Evolutionary conservation across 83 land plant species (phyloP).

Genomic region (Larix sibirica): DNA sequence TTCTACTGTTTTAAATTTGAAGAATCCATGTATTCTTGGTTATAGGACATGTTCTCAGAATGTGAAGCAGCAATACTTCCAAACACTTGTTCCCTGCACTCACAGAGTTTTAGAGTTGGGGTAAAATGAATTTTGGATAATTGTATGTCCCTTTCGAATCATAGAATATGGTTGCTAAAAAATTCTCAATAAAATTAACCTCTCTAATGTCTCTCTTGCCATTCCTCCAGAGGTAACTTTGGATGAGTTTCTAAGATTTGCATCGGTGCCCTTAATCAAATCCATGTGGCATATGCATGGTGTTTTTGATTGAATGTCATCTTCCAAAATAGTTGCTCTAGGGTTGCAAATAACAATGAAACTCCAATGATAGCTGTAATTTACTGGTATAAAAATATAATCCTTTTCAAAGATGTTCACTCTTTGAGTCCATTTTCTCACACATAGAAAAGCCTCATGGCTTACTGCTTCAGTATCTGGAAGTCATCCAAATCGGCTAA

Average conservation of each 20-base stretch:
- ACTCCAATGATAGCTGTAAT: constrained; percentile 95
- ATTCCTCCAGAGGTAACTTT: constrained; percentile 71
- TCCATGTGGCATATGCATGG: constrained; percentile 78
- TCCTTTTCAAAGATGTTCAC: constrained; percentile 77
- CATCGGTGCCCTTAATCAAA: constrained; percentile 60
- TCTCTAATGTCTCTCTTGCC: constrained; percentile 50
- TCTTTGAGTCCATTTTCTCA: constrained; percentile 81
- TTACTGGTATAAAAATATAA: constrained; percentile 84
- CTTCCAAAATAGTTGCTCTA: constrained; percentile 39
- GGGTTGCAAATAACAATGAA: constrained; percentile 76
- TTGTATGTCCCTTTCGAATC: no score
- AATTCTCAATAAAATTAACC: no score
- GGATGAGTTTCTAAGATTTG: constrained; percentile 48
- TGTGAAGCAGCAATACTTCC: no score
- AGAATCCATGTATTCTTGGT: background rate
- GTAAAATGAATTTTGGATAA: no score
- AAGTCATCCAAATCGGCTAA: constrained; percentile 71
- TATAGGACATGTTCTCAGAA: no score
- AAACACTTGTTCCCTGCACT: no score
- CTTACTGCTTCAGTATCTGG: constrained; percentile 47
- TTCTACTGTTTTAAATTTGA: background rate
- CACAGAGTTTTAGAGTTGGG: no score
- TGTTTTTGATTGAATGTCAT: constrained; percentile 26
- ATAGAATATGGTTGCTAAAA: no score
- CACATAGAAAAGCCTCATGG: constrained; percentile 73